Evolutionary conservation across 1,139 yeast species (phyloP).

Genomic region (Candida labiduridarum): DNA sequence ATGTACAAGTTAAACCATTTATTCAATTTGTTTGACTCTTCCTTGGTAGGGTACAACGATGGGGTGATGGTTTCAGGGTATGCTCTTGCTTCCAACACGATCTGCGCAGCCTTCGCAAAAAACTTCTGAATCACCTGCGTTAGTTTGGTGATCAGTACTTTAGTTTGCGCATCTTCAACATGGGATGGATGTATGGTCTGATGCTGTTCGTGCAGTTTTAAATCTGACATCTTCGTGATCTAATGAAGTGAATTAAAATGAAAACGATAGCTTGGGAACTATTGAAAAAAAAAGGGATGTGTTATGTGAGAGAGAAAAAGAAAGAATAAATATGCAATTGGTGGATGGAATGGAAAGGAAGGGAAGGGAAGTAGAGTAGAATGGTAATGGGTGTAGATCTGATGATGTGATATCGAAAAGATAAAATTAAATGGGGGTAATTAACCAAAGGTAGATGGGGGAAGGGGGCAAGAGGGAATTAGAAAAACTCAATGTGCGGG

Average conservation of each 20-base stretch:
- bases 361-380: too few relatives aligned
- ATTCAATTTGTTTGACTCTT: slow-evolving; percentile 33
- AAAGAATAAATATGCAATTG: too few relatives aligned
- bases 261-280: too few relatives aligned
- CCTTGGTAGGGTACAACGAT: slow-evolving; percentile 9
- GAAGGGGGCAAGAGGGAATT: not conserved
- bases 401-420: too few relatives aligned
- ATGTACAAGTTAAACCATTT: slow-evolving; percentile 74
- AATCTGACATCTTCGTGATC: slow-evolving; percentile 2
- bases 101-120: slow-evolving; percentile 70
- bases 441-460: too few relatives aligned
- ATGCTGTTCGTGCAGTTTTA: slow-evolving; percentile 1
- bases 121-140: slow-evolving; percentile 62
- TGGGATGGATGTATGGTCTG: not conserved
- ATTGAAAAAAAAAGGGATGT: not conserved
- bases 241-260: not conserved
- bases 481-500: not conserved
- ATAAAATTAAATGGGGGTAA: too few relatives aligned
- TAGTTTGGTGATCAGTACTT: slow-evolving; percentile 36
- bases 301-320: not conserved
- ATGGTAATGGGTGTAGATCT: too few relatives aligned
- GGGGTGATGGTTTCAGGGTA: slow-evolving; percentile 14
- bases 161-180: slow-evolving; percentile 22
- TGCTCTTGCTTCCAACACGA: slow-evolving; percentile 31
- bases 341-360: too few relatives aligned